Evolutionary conservation across 352 stramenopile genomes (phyloP).

Genomic region (Globisporangium lucens): DNA sequence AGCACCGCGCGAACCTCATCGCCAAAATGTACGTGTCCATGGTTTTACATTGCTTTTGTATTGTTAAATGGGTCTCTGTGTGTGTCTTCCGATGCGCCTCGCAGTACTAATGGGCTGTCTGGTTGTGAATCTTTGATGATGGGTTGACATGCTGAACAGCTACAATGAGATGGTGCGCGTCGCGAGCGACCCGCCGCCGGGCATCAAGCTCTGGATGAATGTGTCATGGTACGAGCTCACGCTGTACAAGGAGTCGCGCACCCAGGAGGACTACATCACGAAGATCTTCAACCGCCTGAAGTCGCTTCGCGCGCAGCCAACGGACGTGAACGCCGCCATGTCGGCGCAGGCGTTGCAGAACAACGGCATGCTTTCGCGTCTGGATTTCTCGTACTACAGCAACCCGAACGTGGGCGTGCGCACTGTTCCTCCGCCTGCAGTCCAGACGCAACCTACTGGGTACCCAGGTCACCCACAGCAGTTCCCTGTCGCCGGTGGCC

Average conservation of each 20-base stretch:
- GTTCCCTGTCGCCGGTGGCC: slow-evolving; percentile 22
- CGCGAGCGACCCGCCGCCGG: slow-evolving; percentile 67
- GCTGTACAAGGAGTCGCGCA: slow-evolving; percentile 80
- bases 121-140: background rate
- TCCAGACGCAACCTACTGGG: slow-evolving; percentile 25
- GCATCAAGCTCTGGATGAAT: slow-evolving; percentile 88
- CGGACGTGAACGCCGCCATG: slow-evolving; percentile 71
- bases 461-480: slow-evolving; percentile 46
- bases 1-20: slow-evolving; percentile 82
- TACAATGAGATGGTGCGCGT: slow-evolving; percentile 86
- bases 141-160: slow-evolving; percentile 21
- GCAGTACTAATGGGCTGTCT: slow-evolving; percentile 1
- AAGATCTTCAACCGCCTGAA: slow-evolving; percentile 86
- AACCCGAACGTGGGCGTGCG: slow-evolving; percentile 52
- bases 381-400: slow-evolving; percentile 79
- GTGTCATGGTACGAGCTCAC: slow-evolving; percentile 84
- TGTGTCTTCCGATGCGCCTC: slow-evolving; percentile 5
- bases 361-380: slow-evolving; percentile 64
- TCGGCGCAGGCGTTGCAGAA: slow-evolving; percentile 58
- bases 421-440: slow-evolving; percentile 15
- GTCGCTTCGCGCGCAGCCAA: slow-evolving; percentile 66
- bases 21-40: slow-evolving; percentile 67
- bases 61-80: background rate
- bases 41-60: background rate
- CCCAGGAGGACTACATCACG: slow-evolving; percentile 85